Conservation (phyloP, 176 grass and related monocot species). For the Themeda triandra region DNA sequence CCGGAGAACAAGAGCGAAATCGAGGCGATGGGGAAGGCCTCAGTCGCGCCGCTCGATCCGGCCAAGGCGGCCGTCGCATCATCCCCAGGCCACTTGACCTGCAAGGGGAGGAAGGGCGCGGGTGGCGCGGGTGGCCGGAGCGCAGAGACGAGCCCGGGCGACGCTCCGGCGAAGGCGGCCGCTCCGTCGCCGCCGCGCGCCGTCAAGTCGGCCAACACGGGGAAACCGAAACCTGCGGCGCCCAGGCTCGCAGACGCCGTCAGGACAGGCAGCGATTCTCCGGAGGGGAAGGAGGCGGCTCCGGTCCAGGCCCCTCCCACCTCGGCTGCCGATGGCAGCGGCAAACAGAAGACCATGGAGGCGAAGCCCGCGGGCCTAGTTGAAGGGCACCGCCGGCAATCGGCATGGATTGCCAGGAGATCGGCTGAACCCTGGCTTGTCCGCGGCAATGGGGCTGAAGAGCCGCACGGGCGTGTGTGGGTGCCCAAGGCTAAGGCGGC, state of each 20-base stretch:
- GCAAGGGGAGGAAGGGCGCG: neutral
- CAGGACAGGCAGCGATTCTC: neutral
- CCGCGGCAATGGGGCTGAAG: neutral
- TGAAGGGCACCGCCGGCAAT: neutral
- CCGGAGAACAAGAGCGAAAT: neutral
- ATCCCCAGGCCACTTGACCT: neutral
- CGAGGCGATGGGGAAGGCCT: neutral
- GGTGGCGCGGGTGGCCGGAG: neutral
- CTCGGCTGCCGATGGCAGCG: neutral
- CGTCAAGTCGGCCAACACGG: neutral
- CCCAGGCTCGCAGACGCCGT: neutral
- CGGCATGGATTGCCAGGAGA: too few species aligned
- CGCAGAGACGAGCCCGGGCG: neutral
- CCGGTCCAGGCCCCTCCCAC: neutral
- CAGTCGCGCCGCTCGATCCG: neutral
- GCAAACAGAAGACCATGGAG: neutral
- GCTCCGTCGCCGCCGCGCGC: neutral
- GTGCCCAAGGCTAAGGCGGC: constrained; percentile 20
- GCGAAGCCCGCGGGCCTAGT: neutral
- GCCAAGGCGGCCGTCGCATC: neutral
- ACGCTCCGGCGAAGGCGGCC: neutral
- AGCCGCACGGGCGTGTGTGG: constrained; percentile 15
- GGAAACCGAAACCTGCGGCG: neutral
- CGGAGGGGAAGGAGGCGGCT: neutral
- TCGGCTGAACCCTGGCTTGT: neutral